Base-by-base conservation (phyloP, 2,329 filamentous ascomycete genomes). In the Pseudogymnoascus sp. region DNA sequence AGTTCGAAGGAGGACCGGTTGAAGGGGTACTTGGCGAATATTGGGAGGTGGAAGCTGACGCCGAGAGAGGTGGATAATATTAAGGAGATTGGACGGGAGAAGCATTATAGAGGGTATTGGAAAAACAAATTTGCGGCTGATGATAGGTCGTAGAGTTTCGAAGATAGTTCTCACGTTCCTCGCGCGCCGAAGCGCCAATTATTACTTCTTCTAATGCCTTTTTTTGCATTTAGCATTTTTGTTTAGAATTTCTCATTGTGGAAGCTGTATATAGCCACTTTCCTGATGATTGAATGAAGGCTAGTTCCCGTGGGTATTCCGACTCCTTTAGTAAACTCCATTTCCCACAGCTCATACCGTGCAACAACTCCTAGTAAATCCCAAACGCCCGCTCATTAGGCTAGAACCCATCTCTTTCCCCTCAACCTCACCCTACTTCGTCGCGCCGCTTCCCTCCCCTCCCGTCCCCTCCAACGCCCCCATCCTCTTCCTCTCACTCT, bases 21-120 rank as follows among this genome's bases (percentile, higher is more conserved):
- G 64, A 76, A 81, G 69, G 76, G 77, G n/a, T 86, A 83, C 68
- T 66, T 84, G 63, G 69, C 73, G n/a, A 79, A 78, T 66, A 64
- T 82, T 66, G 78, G 75, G 45, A 74, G 68, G 49, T 86, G 88
- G 69, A 82, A 84, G 75, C 75, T 89, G 66, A 84, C 83, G 9
- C 75, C 79, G 0, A 77, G 79, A 61, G 86, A 89, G 72, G 75
- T 88, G 11, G 72, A 79, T 52, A 78, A 81, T 60, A 84, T 89
- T 64, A 70, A 78, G 0, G 76, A 81, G 67, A 68, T 80, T 36
- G 87, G 87, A 1, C 76, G 76, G 66, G 70, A 84, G 76, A 86
- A 86, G 75, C 83, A 89, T 71, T 84, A 76, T 68, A 79, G 86
- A 33, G 81, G 74, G 0, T 89, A 84, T 70, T 89, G 84, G 83